Base-by-base conservation (phyloP, 2,329 filamentous ascomycete genomes). In the Cordyceps sp. region DNA sequence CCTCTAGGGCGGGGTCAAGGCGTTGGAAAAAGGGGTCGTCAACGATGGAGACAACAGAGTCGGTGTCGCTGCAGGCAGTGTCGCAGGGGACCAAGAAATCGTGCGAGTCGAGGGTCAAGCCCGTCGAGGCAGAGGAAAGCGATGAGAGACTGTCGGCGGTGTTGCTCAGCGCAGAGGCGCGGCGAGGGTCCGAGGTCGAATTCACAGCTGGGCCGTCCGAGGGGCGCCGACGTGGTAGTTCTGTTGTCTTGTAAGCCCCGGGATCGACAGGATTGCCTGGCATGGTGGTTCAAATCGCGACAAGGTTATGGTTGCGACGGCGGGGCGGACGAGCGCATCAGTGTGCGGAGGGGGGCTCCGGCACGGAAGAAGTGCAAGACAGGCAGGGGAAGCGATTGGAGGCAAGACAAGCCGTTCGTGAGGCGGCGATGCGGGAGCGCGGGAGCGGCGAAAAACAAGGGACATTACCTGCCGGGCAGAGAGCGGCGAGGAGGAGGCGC, bases 1-100 rank as follows among this genome's bases (percentile, higher is more conserved):
- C n/a, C n/a, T 48, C 42, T 33, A 43, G 37, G 33, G 46, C 39
- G 21, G 41, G 42, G 46, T 61, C 51, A 40, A 62, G 61, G 39
- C 56, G 58, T 42, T 60, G 58, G 50, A 67, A 65, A 47, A 69
- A 68, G 20, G 63, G 63, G 40, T 69, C 65, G 57, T 71, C 62
- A 45, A 66, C 52, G 37, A 70, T 64, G 36, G 64, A 69, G 31
- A 57, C 48, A 39, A 69, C 52, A 14, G 66, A 72, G 42, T 64
- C 61, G 37, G 63, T 57, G 42, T 51, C 48, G 32, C 41, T 44
- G 35, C 41, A 34, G 20, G 37, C 35, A 8, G 42, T 38, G 26
- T 48, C 48, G 39, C 47, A 44, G 35, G 40, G 35, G 27, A 17
- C 16, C 10, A 42, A 33, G 29, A 44, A 40, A 30, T 42, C 29